Evolutionary conservation across 1,284 basidiomycete species (phyloP).

Genomic region (Inonotus obliquus): DNA sequence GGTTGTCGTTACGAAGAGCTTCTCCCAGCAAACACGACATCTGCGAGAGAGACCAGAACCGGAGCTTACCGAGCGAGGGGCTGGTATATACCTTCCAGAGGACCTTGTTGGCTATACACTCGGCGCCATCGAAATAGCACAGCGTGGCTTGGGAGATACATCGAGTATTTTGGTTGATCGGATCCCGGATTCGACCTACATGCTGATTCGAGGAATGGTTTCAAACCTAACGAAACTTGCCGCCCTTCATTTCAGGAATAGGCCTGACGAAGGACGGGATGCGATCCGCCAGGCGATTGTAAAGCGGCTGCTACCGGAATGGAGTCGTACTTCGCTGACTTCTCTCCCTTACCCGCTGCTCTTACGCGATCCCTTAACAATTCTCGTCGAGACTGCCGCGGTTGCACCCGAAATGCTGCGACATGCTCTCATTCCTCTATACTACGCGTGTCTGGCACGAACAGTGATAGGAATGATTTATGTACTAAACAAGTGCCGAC

Average conservation of each 20-base stretch:
- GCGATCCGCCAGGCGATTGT: slow-evolving; percentile 80
- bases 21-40: slow-evolving; percentile 72
- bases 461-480: slow-evolving; percentile 81
- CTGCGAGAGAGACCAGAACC: slow-evolving; percentile 72
- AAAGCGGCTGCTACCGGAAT: slow-evolving; percentile 83
- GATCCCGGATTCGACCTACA: slow-evolving; percentile 72
- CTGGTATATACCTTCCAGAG: slow-evolving; percentile 83
- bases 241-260: slow-evolving; percentile 58
- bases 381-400: slow-evolving; percentile 84
- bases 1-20: slow-evolving; percentile 61
- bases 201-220: slow-evolving; percentile 74
- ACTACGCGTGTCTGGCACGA: slow-evolving; percentile 85
- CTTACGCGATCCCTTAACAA: slow-evolving; percentile 81
- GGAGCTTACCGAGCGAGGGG: slow-evolving; percentile 64
- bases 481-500: slow-evolving; percentile 66
- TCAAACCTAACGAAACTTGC: slow-evolving; percentile 66
- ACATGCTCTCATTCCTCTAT: slow-evolving; percentile 79
- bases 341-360: slow-evolving; percentile 77
- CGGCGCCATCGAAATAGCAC: slow-evolving; percentile 74
- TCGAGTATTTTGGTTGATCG: slow-evolving; percentile 63
- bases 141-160: slow-evolving; percentile 57
- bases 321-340: slow-evolving; percentile 76
- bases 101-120: slow-evolving; percentile 90
- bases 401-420: slow-evolving; percentile 85
- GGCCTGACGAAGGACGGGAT: slow-evolving; percentile 66